Evolutionary conservation across 2,329 filamentous ascomycete species (phyloP).

Genomic region (Pseudocercospora fijiensis): DNA sequence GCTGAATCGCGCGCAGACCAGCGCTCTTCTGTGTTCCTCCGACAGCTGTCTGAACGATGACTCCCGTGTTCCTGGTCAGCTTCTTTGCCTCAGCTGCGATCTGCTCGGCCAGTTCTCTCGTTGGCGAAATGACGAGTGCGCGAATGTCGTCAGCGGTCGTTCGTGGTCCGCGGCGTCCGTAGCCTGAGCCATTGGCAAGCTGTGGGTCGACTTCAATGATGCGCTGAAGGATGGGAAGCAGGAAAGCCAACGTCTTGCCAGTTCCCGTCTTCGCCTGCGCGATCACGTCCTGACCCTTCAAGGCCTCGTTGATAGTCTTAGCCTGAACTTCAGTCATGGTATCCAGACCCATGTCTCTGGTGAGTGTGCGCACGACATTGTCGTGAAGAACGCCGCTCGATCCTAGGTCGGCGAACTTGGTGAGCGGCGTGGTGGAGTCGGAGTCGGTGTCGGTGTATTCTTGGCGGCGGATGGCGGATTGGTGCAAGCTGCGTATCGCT

Average conservation of each 20-base stretch:
- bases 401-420: conserved; percentile 47
- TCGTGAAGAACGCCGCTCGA: conserved; percentile 57
- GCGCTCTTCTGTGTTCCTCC: conserved; percentile 78
- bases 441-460: conserved; percentile 29
- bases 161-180: conserved; percentile 52
- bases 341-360: conserved; percentile 69
- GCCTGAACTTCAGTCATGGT: conserved; percentile 92
- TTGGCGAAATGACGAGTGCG: conserved; percentile 62
- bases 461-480: conserved; percentile 42
- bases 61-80: conserved; percentile 62
- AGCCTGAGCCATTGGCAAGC: conserved; percentile 51
- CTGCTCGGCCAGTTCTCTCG: conserved; percentile 63
- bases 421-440: conserved; percentile 36
- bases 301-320: conserved; percentile 74
- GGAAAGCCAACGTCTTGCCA: conserved; percentile 92
- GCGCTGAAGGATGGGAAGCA: conserved; percentile 79
- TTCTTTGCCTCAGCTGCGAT: conserved; percentile 70
- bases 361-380: conserved; percentile 67
- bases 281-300: conserved; percentile 77
- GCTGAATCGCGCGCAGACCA: conserved; percentile 67
- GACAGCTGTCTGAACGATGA: conserved; percentile 76
- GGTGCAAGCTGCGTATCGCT: conserved; percentile 37
- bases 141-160: conserved; percentile 55
- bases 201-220: conserved; percentile 65
- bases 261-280: conserved; percentile 97